Evolutionary conservation across 108 stramenopile species (phyloP), one percentile per base, ranked within the genome.

Genomic region (Nitzschia putrida): DNA sequence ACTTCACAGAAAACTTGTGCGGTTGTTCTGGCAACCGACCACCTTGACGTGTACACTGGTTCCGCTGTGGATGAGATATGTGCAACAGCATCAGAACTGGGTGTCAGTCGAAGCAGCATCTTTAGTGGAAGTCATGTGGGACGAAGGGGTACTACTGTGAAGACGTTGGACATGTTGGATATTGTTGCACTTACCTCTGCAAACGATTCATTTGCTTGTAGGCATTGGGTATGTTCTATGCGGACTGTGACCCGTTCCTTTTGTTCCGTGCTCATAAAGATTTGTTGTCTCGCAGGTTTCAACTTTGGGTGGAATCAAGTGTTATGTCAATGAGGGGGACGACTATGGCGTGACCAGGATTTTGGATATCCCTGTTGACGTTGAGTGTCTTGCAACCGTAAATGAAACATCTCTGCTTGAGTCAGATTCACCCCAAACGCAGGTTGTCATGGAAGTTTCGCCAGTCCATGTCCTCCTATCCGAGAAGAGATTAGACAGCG

Each of bases 391-490:
- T 25, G 6, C 67, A 18, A 68, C 73, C 6, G 42, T 43, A 2
- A 79, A 74, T 45, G 55, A 47, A 23, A 53, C 16, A 8, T 60
- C 69, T 0, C 53, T 73, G n/a, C 58, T 80, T 10, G 83, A 80
- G 37, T 53, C 56, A 16, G 76, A 77, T 7, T 51, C 43, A 34
- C 80, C 83, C 23, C 80, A 74, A 53, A 53, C 69, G 9, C 38
- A 80, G 26, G 23, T 71, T 16, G 73, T 74, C 8, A 34, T 84
- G 7, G 75, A 80, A 68, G 59, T 80, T 4, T 84, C 83, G 1
- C 72, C 75, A 7, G 53, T 84, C 23, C 61, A 80, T 58, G 7
- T 80, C 14, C 20, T 80, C 8, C 51, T 84, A 20, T 84, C 83
- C 0, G 54, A 80, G 20, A 13, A 65, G 13, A 49, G 83, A 38